Percentiles rank a stretch among this genome's conserved stretches.
phyloP scores from a whole-genome alignment of 2,329 filamentous ascomycete species.

The Trichoderma hamatum region DNA sequence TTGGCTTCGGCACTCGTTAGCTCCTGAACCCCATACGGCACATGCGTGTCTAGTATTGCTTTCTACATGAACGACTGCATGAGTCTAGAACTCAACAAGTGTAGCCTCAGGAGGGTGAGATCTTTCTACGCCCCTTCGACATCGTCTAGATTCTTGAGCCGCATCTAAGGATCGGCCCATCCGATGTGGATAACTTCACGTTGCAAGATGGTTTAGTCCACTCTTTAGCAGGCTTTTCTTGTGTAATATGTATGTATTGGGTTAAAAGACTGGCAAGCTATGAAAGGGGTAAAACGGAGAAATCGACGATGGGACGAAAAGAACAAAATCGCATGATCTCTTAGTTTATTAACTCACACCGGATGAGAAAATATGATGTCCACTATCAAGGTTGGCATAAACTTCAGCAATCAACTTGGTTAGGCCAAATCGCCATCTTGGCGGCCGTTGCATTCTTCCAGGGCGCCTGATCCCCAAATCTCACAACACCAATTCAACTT shows the following conservation, averaged over 20 bases:
- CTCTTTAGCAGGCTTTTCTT: not conserved
- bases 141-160: slow-evolving; percentile 15
- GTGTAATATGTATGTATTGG: not conserved
- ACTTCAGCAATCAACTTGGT: not conserved
- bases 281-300: not conserved
- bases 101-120: not conserved
- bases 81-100: slow-evolving; percentile 2
- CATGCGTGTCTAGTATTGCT: not conserved
- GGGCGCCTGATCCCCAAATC: not conserved
- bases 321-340: slow-evolving; percentile 8
- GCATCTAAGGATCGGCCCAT: slow-evolving; percentile 13
- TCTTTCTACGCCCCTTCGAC: not conserved
- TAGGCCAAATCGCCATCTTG: slow-evolving; percentile 1
- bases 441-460: not conserved
- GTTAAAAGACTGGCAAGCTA: not conserved
- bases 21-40: not conserved
- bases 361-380: not conserved
- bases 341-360: not conserved
- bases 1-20: slow-evolving; percentile 5
- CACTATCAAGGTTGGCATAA: slow-evolving; percentile 1
- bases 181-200: not conserved
- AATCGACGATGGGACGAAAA: not conserved
- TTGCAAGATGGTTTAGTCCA: not conserved
- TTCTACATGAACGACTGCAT: not conserved
- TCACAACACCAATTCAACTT: not conserved